phyloP scores from a whole-genome alignment of 179 eudicot genomes.

The Silene noctiflora region DNA sequence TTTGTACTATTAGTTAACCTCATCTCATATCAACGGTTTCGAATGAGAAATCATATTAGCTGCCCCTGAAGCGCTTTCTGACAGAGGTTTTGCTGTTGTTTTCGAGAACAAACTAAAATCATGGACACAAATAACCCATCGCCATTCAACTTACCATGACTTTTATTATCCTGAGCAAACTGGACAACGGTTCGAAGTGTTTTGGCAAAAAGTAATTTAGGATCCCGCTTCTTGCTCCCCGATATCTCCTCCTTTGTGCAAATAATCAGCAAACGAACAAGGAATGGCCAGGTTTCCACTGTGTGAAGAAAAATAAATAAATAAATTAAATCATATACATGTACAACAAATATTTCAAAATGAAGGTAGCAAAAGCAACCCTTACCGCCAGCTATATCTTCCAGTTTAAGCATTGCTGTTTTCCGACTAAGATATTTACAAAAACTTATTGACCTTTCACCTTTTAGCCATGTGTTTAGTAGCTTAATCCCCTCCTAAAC shows the following conservation, averaged over 20 bases:
- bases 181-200: slow-evolving; percentile 75
- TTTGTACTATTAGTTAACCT: no score
- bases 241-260: slow-evolving; percentile 65
- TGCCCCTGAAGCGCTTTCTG: background rate
- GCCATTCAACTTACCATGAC: slow-evolving; percentile 20
- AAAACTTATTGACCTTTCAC: slow-evolving; percentile 65
- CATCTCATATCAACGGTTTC: no score
- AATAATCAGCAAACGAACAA: slow-evolving; percentile 54
- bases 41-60: no score
- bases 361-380: background rate
- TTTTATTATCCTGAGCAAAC: slow-evolving; percentile 63
- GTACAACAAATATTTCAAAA: background rate
- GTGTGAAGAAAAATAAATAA: slow-evolving; percentile 21
- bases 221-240: slow-evolving; percentile 69
- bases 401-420: slow-evolving; percentile 57
- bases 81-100: background rate
- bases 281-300: slow-evolving; percentile 98
- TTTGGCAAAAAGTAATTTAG: slow-evolving; percentile 74
- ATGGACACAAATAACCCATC: background rate
- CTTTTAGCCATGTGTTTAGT: slow-evolving; percentile 83
- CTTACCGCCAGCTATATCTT: slow-evolving; percentile 80
- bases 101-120: background rate
- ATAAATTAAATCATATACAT: background rate
- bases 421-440: slow-evolving; percentile 61
- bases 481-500: slow-evolving; percentile 84